A percentile compares a stretch with the other conserved stretches of the same genome.
phyloP scores from a whole-genome alignment of 805 yeast genomes.

The Starmerella tilneyi region DNA sequence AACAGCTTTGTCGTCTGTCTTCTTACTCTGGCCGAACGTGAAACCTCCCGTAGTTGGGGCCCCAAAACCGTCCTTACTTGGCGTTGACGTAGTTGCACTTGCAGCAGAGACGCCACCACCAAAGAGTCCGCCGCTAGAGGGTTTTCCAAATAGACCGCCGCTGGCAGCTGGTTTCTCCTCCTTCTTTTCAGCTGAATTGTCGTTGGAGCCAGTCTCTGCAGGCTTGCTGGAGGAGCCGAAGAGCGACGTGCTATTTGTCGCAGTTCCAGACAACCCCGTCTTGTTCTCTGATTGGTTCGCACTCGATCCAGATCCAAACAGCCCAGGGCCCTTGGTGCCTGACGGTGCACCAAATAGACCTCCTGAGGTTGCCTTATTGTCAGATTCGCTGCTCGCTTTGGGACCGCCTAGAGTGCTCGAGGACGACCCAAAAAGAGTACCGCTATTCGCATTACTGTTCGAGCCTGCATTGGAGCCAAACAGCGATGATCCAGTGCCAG shows the following conservation, averaged over 20 bases:
- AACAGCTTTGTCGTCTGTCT: not conserved
- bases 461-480: constrained; percentile 5
- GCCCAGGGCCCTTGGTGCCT: not conserved
- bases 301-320: not conserved
- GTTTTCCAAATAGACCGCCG: not conserved
- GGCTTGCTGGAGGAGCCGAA: constrained; percentile 11
- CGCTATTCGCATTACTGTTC: too few relatives aligned
- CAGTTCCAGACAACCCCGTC: not conserved
- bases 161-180: too few relatives aligned
- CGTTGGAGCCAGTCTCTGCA: not conserved
- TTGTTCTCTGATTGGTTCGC: not conserved
- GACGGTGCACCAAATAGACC: too few relatives aligned
- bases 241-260: constrained; percentile 6
- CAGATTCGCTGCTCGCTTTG: not conserved
- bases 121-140: too few relatives aligned
- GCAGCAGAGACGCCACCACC: too few relatives aligned
- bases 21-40: too few relatives aligned
- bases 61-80: too few relatives aligned
- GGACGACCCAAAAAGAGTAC: too few relatives aligned
- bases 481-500: constrained; percentile 12
- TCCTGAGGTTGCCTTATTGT: too few relatives aligned
- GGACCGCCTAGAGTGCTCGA: not conserved
- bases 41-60: too few relatives aligned
- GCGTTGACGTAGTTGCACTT: too few relatives aligned
- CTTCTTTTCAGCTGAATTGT: too few relatives aligned